phyloP scores from a whole-genome alignment of 2,329 filamentous ascomycete genomes.

The Xylaria hypoxylon region DNA sequence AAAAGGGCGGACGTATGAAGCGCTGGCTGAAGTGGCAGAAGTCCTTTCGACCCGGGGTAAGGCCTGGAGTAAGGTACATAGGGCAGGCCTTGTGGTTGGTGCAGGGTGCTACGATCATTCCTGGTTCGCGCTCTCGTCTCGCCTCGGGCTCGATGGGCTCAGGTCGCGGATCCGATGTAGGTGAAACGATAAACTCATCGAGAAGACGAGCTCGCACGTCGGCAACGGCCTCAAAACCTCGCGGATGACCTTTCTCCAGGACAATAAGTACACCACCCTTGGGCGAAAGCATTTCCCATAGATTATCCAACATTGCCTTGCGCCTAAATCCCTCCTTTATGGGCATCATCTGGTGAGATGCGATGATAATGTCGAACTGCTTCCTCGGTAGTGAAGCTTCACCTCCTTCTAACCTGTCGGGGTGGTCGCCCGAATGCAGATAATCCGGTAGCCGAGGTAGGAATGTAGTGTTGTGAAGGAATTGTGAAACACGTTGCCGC shows the following conservation, averaged over 20 bases:
- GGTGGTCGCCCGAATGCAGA: slow-evolving; percentile 71
- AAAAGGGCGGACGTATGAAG: slow-evolving; percentile 83
- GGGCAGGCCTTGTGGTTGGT: slow-evolving; percentile 91
- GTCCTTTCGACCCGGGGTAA: slow-evolving; percentile 81
- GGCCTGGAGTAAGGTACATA: slow-evolving; percentile 82
- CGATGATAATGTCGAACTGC: slow-evolving; percentile 89
- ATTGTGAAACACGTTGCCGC: slow-evolving; percentile 77
- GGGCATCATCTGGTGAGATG: slow-evolving; percentile 83
- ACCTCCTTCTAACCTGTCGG: slow-evolving; percentile 69
- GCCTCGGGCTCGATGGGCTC: slow-evolving; percentile 57
- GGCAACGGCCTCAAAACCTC: slow-evolving; percentile 92
- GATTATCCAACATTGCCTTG: slow-evolving; percentile 83
- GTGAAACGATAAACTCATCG: slow-evolving; percentile 68
- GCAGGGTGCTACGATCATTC: slow-evolving; percentile 79
- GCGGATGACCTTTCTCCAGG: slow-evolving; percentile 89
- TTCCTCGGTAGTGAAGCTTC: slow-evolving; percentile 72
- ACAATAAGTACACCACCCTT: slow-evolving; percentile 88
- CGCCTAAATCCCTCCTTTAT: slow-evolving; percentile 81
- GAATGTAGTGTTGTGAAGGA: slow-evolving; percentile 91
- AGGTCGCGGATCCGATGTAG: slow-evolving; percentile 48
- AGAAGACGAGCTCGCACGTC: slow-evolving; percentile 84
- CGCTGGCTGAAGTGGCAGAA: slow-evolving; percentile 93
- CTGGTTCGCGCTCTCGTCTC: slow-evolving; percentile 64
- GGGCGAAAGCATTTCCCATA: slow-evolving; percentile 87
- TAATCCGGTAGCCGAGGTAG: slow-evolving; percentile 92